Evolutionary conservation across 78 protist genomes (phyloP).

Genomic region (Anaeramoeba flamelloides): DNA sequence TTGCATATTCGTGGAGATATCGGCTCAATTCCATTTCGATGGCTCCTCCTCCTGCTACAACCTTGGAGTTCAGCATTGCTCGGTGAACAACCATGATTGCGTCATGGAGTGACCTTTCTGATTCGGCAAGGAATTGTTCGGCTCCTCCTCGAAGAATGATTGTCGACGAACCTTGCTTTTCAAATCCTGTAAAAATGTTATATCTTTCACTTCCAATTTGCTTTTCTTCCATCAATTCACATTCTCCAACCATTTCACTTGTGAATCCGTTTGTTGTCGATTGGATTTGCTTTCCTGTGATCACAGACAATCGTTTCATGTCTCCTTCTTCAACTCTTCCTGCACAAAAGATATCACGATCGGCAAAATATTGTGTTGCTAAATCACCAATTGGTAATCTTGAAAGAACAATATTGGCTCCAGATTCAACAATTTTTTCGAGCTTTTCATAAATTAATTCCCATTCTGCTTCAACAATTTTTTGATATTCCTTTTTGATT

Average conservation of each 20-base stretch:
- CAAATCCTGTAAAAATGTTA: slow-evolving; percentile 87
- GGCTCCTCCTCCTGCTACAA: slow-evolving; percentile 98
- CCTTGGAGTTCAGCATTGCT: slow-evolving; percentile 52
- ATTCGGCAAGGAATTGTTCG: slow-evolving; percentile 83
- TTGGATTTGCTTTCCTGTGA: slow-evolving; percentile 70
- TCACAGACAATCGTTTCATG: slow-evolving; percentile 57
- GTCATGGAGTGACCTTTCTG: slow-evolving; percentile 96
- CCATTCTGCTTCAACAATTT: slow-evolving; percentile 94
- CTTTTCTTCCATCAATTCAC: slow-evolving; percentile 88
- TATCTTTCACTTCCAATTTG: slow-evolving; percentile 83
- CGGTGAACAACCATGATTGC: slow-evolving; percentile 86
- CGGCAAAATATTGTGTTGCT: slow-evolving; percentile 99
- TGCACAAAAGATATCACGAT: slow-evolving; percentile 94
- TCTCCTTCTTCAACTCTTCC: slow-evolving; percentile 95
- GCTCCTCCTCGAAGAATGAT: slow-evolving; percentile 97
- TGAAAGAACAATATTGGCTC: slow-evolving; percentile 92
- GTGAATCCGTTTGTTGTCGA: slow-evolving; percentile 60
- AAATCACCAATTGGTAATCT: slow-evolving; percentile 96
- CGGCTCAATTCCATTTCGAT: slow-evolving; percentile 84
- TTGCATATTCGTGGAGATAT: slow-evolving; percentile 59
- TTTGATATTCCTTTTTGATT: slow-evolving; percentile 70
- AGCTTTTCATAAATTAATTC: slow-evolving; percentile 91
- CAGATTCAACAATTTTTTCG: slow-evolving; percentile 65
- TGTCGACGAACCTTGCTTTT: slow-evolving; percentile 58
- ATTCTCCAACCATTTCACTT: slow-evolving; percentile 68